These are phyloP conservation scores for Globisporangium orthogonon DNA, from an alignment of 352 stramenopile species.

Conservation along the genomic window DNA sequence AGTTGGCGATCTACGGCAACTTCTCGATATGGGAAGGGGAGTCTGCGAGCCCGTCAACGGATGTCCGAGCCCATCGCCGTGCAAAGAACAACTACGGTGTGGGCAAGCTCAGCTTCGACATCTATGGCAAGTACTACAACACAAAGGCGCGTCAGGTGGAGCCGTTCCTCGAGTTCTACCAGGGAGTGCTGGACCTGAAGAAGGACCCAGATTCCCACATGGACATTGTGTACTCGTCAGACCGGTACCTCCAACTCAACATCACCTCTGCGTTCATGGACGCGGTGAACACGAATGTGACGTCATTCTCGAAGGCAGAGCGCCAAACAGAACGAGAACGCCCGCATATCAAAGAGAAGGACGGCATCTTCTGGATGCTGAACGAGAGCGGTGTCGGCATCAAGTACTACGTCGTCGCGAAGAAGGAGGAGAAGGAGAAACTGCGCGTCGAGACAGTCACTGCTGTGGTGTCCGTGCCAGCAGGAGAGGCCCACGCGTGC, in stretches of 20 bases:
- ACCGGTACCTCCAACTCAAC: slow-evolving; percentile 84
- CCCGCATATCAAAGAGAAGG: slow-evolving; percentile 79
- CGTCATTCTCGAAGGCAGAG: slow-evolving; percentile 64
- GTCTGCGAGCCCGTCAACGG: slow-evolving; percentile 15
- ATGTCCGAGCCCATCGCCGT: slow-evolving; percentile 35
- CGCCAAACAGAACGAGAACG: slow-evolving; percentile 33
- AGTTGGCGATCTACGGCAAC: slow-evolving; percentile 69
- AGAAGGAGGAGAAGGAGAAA: slow-evolving; percentile 52
- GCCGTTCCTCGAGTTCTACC: slow-evolving; percentile 84
- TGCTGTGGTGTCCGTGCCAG: slow-evolving; percentile 41
- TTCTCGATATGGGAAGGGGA: slow-evolving; percentile 65
- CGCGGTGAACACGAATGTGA: slow-evolving; percentile 57
- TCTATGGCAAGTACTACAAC: slow-evolving; percentile 90
- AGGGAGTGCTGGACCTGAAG: slow-evolving; percentile 64
- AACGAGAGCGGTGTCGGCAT: slow-evolving; percentile 78
- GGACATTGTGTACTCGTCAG: slow-evolving; percentile 70
- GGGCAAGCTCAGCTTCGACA: slow-evolving; percentile 66
- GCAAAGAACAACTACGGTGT: slow-evolving; percentile 65
- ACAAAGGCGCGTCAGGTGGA: slow-evolving; percentile 61
- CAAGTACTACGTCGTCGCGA: slow-evolving; percentile 74
- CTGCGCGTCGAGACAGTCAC: slow-evolving; percentile 49
- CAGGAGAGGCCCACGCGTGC: slow-evolving; percentile 47
- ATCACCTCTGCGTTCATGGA: slow-evolving; percentile 82
- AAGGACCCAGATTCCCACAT: slow-evolving; percentile 65
- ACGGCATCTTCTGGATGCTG: slow-evolving; percentile 78